phyloP scores from a whole-genome alignment of 768 basidiomycete species.

The Boletus sensibilis region DNA sequence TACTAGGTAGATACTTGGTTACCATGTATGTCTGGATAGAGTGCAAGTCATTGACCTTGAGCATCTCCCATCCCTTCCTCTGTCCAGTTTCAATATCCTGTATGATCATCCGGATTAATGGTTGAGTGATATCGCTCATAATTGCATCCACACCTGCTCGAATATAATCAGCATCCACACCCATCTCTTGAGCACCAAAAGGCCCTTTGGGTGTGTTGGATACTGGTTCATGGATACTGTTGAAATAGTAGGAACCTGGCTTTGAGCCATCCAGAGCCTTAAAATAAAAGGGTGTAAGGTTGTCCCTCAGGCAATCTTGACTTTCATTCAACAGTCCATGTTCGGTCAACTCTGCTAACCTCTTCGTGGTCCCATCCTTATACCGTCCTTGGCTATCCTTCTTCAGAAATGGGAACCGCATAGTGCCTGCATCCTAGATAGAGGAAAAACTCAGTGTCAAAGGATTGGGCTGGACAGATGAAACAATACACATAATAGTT shows the following conservation, averaged over 20 bases:
- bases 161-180: constrained; percentile 7
- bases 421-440: constrained; percentile 37
- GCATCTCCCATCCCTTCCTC: constrained; percentile 25
- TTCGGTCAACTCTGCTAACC: constrained; percentile 31
- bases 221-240: constrained; percentile 2
- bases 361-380: constrained; percentile 30
- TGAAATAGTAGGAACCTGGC: constrained; percentile 8
- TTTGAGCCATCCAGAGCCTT: constrained; percentile 9
- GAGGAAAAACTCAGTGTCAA: not conserved
- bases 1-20: constrained; percentile 21
- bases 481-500: constrained; percentile 34
- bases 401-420: constrained; percentile 34
- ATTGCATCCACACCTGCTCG: constrained; percentile 20
- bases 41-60: constrained; percentile 28
- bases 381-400: constrained; percentile 12
- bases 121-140: constrained; percentile 11
- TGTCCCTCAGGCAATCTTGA: constrained; percentile 13
- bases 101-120: constrained; percentile 20
- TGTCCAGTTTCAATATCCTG: constrained; percentile 18
- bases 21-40: constrained; percentile 25
- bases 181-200: constrained; percentile 11
- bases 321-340: constrained; percentile 26
- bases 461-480: no score
- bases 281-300: constrained; percentile 22
- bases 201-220: not conserved